Percentiles rank a stretch among this genome's conserved stretches.
Evolutionary conservation across 257 asterid species (phyloP).

Genomic region (Henckelia pumila): DNA sequence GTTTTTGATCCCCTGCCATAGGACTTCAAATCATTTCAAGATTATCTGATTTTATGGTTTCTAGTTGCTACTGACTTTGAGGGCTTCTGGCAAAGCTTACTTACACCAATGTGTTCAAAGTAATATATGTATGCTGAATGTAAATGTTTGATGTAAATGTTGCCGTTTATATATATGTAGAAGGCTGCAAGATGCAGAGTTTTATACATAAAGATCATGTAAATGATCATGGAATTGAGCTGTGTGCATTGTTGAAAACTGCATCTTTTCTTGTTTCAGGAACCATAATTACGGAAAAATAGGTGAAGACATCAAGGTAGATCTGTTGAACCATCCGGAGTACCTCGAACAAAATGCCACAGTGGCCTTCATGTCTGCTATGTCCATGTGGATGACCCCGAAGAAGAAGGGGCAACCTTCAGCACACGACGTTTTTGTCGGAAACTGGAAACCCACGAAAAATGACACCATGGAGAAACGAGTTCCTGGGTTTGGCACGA

Average conservation of each 20-base stretch:
- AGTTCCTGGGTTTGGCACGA: conserved; percentile 73
- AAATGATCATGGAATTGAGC: background rate
- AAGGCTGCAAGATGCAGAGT: too few species aligned
- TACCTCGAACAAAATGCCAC: conserved; percentile 92
- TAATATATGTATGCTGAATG: too few species aligned
- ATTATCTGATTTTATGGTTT: background rate
- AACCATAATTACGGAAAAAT: conserved; percentile 61
- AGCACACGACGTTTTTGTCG: conserved; percentile 68
- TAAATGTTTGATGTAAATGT: too few species aligned
- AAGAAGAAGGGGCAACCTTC: conserved; percentile 73
- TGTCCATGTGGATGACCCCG: conserved; percentile 80
- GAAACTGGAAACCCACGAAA: conserved; percentile 81
- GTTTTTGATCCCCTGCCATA: background rate
- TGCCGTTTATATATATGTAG: too few species aligned
- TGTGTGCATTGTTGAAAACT: background rate
- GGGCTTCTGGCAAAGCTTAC: background rate
- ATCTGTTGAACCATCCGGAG: conserved; percentile 84
- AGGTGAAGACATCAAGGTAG: conserved; percentile 68
- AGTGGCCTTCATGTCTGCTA: conserved; percentile 80
- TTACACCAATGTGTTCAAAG: background rate
- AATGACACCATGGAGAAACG: conserved; percentile 80
- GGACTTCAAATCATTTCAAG: background rate
- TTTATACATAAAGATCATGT: background rate
- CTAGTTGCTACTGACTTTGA: background rate
- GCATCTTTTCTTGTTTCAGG: conserved; percentile 37